Conservation (phyloP, 768 basidiomycete genomes). For the Leucosporidium scottii region DNA sequence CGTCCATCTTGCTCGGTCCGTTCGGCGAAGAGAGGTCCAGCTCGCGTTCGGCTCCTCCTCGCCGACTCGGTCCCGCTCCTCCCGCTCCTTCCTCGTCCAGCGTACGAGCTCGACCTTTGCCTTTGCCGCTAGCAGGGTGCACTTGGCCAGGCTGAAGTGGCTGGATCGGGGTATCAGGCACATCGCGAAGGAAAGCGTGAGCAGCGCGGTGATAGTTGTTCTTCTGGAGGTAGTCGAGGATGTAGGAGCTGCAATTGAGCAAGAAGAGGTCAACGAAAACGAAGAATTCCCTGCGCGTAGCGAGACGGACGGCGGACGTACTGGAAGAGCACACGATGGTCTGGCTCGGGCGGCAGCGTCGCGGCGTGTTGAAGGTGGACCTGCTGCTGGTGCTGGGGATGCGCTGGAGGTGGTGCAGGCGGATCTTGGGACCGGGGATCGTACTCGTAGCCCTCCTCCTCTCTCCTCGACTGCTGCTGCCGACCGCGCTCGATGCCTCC, state of each 20-base stretch:
- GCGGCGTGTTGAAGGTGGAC: neutral
- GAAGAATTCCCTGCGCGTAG: neutral
- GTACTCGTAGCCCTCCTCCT: neutral
- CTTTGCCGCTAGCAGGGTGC: neutral
- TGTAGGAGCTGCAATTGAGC: constrained; percentile 20
- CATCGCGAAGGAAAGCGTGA: constrained; percentile 25
- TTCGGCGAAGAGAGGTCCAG: neutral
- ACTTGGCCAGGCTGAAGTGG: constrained; percentile 2
- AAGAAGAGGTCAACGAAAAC: neutral
- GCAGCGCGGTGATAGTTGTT: constrained; percentile 28
- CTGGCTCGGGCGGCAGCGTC: neutral
- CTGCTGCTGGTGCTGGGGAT: neutral
- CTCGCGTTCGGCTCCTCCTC: no score
- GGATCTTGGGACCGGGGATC: neutral
- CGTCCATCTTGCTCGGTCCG: neutral
- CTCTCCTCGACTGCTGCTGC: neutral
- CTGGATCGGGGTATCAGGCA: constrained; percentile 12
- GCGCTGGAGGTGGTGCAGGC: no score
- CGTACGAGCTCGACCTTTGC: neutral
- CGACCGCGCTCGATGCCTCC: neutral
- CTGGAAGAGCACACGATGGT: neutral
- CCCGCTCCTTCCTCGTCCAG: neutral
- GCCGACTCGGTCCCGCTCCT: no score
- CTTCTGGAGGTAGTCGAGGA: constrained; percentile 35
- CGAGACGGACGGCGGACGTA: neutral